Evolutionary conservation across 495 filamentous ascomycete genomes (phyloP).

Genomic region (Emericellopsis terricola): DNA sequence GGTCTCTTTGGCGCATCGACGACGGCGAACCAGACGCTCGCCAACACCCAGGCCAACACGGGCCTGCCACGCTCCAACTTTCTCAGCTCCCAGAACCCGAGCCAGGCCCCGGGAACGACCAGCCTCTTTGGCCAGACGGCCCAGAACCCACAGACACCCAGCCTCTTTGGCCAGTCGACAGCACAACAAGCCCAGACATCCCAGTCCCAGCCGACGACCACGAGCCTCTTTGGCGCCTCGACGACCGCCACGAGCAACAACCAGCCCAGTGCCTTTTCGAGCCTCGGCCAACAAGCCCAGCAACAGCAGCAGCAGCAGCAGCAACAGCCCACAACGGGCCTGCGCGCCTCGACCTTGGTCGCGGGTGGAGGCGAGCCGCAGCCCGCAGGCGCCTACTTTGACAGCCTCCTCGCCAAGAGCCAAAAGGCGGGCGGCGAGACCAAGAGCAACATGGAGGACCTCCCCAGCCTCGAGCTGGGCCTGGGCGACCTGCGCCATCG

Average conservation of each 20-base stretch:
- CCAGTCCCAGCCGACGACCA: constrained; percentile 4
- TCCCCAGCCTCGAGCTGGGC: constrained; percentile 62
- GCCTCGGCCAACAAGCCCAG: constrained; percentile 4
- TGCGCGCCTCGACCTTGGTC: too few relatives aligned
- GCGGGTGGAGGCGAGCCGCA: too few relatives aligned
- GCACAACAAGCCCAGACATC: too few relatives aligned
- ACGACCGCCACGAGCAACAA: too few relatives aligned
- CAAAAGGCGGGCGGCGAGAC: constrained; percentile 38
- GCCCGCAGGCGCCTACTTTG: constrained; percentile 53
- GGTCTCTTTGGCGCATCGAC: constrained; percentile 2
- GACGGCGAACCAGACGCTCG: too few relatives aligned
- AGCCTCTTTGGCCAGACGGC: constrained; percentile 5
- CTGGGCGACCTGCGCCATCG: constrained; percentile 74
- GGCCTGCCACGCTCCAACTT: too few relatives aligned
- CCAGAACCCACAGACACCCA: constrained; percentile 1
- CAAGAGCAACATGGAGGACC: constrained; percentile 30
- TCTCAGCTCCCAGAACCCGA: neutral
- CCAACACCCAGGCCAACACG: too few relatives aligned
- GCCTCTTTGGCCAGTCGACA: too few relatives aligned
- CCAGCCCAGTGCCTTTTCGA: constrained; percentile 8
- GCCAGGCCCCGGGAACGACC: neutral
- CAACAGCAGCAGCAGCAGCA: too few relatives aligned
- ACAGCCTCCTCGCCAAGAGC: constrained; percentile 67
- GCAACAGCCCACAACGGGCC: too few relatives aligned
- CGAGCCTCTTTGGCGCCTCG: constrained; percentile 3